Evolutionary conservation across 306 rosid species (phyloP).

Genomic region (Corylus americana): DNA sequence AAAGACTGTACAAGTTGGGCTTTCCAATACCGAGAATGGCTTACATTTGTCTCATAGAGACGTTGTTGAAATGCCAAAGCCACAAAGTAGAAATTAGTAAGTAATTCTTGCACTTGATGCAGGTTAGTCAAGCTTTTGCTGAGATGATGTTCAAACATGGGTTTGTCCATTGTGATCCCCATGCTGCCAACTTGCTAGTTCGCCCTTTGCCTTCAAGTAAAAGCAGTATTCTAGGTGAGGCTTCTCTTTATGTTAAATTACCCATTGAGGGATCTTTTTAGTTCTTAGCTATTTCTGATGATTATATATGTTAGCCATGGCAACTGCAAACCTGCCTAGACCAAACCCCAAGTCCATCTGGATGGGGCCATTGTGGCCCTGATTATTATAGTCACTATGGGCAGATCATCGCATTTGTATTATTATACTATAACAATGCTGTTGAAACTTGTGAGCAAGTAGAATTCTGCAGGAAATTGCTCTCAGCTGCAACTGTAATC

Average conservation of each 20-base stretch:
- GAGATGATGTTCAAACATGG: conserved; percentile 99
- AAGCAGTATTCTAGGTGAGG: conserved; percentile 67
- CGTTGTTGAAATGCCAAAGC: conserved; percentile 11
- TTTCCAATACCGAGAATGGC: neutral
- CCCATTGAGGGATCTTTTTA: conserved; percentile 4
- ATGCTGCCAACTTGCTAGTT: conserved; percentile 87
- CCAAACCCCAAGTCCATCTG: neutral
- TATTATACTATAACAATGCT: neutral
- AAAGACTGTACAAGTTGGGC: neutral
- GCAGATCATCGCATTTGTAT: neutral
- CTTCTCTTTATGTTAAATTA: conserved; percentile 22
- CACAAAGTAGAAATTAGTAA: conserved; percentile 11
- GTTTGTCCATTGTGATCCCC: conserved; percentile 99
- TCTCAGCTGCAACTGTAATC: neutral
- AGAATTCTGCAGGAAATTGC: neutral
- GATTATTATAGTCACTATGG: neutral
- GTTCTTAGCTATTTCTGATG: neutral
- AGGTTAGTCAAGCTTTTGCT: conserved; percentile 94
- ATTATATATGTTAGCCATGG: neutral
- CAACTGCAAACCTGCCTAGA: neutral
- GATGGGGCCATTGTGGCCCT: neutral
- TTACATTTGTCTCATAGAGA: neutral
- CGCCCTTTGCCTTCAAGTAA: conserved; percentile 75
- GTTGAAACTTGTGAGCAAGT: neutral
- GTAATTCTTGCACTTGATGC: conserved; percentile 30